Conservation (phyloP, 345 rosid species). For the Murraya paniculata region DNA sequence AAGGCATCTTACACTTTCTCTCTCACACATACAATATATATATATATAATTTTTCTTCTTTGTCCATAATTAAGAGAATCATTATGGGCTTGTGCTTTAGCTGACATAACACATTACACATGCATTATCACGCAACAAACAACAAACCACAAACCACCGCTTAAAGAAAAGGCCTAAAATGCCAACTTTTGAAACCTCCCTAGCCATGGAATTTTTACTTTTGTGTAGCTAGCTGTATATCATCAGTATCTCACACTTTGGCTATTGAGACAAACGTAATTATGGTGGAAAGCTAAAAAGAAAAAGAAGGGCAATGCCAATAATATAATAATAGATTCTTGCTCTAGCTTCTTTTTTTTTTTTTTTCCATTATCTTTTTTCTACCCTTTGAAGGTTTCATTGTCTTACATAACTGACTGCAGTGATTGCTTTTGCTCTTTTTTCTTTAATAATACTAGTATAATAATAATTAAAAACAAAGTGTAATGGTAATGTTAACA, state of each 20-base stretch:
- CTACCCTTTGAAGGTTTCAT: slow-evolving; percentile 16
- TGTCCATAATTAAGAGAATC: slow-evolving; percentile 20
- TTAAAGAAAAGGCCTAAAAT: not conserved
- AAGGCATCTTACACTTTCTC: not conserved
- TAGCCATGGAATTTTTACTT: not conserved
- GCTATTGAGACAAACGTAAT: slow-evolving; percentile 14
- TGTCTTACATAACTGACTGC: slow-evolving; percentile 9
- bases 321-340: too few species aligned
- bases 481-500: not conserved
- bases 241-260: not conserved
- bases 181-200: slow-evolving; percentile 7
- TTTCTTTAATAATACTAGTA: not conserved
- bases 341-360: not conserved
- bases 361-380: not conserved
- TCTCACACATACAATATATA: not conserved
- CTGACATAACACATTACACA: slow-evolving; percentile 14
- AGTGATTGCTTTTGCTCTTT: not conserved
- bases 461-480: not conserved
- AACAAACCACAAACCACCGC: slow-evolving; percentile 17
- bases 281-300: not conserved
- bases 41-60: not conserved
- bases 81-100: slow-evolving; percentile 22
- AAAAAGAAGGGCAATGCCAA: not conserved
- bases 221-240: not conserved
- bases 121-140: slow-evolving; percentile 7